Evolutionary conservation across 2,329 filamentous ascomycete genomes (phyloP).

Genomic region (Monosporascus sp.): DNA sequence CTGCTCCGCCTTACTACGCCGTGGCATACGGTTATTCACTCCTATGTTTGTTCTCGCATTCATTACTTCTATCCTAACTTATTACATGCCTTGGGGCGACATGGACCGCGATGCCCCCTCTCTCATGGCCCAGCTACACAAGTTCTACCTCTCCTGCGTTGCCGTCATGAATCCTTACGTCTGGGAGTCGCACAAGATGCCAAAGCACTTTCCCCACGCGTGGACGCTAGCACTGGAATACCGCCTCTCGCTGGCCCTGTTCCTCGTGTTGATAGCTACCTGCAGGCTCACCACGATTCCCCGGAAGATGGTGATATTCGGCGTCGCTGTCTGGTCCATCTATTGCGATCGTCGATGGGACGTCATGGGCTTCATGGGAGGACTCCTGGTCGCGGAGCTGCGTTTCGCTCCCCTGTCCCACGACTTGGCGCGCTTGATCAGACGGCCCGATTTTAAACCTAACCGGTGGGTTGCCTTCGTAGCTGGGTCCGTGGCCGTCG

Average conservation of each 20-base stretch:
- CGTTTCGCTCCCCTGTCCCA: conserved; percentile 2
- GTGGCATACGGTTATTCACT: conserved; percentile 1
- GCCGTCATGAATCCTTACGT: conserved; percentile 1
- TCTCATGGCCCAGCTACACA: not conserved
- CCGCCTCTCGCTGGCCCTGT: conserved; percentile 1
- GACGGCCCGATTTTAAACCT: not conserved
- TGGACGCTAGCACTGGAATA: conserved; percentile 2
- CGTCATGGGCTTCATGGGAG: conserved; percentile 2
- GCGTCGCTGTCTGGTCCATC: conserved; percentile 1
- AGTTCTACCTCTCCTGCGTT: not conserved
- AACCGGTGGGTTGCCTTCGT: not conserved
- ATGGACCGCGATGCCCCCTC: not conserved
- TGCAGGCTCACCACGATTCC: not conserved
- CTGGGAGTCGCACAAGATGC: not conserved
- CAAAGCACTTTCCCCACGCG: not conserved
- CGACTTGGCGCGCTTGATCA: not conserved
- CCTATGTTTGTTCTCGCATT: conserved; percentile 1
- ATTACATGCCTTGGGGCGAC: not conserved
- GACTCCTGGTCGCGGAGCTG: not conserved
- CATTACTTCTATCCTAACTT: not conserved
- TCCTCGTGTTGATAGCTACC: not conserved
- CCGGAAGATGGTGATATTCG: not conserved
- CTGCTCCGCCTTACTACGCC: not conserved
- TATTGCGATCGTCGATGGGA: conserved; percentile 4
- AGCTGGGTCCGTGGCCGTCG: not conserved